These are phyloP conservation scores for Symbiodinium pilosum DNA, from an alignment of 73 alveolate genomes.

Conservation along the genomic window DNA sequence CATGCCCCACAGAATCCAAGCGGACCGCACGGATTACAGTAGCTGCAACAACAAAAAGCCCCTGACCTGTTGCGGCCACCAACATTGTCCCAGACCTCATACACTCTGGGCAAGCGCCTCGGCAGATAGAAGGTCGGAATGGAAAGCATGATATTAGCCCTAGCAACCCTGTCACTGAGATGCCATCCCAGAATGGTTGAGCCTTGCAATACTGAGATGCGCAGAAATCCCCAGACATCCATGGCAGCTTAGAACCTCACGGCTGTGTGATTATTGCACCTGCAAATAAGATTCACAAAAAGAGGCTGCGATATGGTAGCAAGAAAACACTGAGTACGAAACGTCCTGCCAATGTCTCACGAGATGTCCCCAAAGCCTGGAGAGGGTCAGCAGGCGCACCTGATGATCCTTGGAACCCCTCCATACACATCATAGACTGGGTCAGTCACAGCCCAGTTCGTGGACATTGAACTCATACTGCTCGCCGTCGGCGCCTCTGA, in stretches of 20 bases:
- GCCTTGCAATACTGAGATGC: neutral
- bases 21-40: no score
- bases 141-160: no score
- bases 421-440: neutral
- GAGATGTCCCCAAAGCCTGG: constrained; percentile 18
- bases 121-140: neutral
- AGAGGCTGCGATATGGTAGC: neutral
- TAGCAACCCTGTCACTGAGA: neutral
- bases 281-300: neutral
- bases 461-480: constrained; percentile 77
- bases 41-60: neutral
- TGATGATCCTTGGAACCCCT: neutral
- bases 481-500: constrained; percentile 18
- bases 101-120: constrained; percentile 43
- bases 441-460: constrained; percentile 45
- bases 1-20: no score
- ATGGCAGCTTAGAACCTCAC: no score
- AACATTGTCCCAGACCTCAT: constrained; percentile 74
- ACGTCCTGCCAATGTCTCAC: constrained; percentile 56
- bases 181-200: neutral
- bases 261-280: constrained; percentile 1
- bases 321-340: neutral
- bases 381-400: no score
- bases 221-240: no score
- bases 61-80: constrained; percentile 31